Base-by-base conservation (phyloP, 352 stramenopile species). In the Globisporangium cystogenes region DNA sequence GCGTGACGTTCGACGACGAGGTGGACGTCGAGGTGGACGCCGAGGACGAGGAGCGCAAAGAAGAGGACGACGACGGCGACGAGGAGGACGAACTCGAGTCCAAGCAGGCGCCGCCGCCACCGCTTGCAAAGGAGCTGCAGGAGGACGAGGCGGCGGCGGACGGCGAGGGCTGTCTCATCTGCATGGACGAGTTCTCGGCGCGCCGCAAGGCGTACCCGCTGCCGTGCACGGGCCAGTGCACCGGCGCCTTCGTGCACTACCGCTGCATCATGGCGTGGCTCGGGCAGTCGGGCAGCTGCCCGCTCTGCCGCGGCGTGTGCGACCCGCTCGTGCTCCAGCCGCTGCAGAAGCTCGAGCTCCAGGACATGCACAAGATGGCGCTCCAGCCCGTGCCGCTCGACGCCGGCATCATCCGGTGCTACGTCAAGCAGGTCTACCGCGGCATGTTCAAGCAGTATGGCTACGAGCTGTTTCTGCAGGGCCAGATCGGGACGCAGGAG, bases 231-330 rank as follows among this genome's bases (percentile, higher is more conserved):
- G 81, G 82, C 8, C 69, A 83, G 33, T 93, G 82, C 51, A 92
- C 80, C 0, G 84, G 84, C 27, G 84, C 82, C 7, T 87, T 59
- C 37, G 84, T 95, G 52, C 84, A 95, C 65, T 95, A 95, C 53
- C 70, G 84, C 7, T 95, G 84, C 51, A 95, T 95, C 46, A 95
- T 93, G 82, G 84, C 84, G 43, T 95, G 84, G 84, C 64, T 95
- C 0, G 84, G 84, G 0, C 82, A 93, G 51, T 92, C 80, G 1
- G 82, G 82, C 1, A 93, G 80, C 56, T 95, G 84, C 55, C 84
- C 84, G 31, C 56, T 95, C 24, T 95, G 84, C 53, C 78, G 84
- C 50, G 84, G 84, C 15, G 62, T 82, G 3, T 95, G 82, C 45
- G 84, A 95, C 48, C 80, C 82, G 29, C 54, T 93, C 21, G 82